Conservation (phyloP, 306 rosid species). For the Rubus parviflorus region DNA sequence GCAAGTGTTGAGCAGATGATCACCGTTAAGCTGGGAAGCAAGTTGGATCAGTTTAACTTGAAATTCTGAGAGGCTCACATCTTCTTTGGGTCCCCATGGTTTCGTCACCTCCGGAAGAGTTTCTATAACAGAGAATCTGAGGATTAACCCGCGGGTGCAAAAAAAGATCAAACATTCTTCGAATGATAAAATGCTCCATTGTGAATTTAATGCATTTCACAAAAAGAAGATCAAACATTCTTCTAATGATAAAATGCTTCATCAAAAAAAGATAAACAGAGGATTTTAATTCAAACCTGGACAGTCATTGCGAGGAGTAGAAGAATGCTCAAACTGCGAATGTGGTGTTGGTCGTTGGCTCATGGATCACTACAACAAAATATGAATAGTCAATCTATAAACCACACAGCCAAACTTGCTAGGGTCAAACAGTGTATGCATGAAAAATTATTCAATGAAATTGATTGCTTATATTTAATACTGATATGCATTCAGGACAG, state of each 20-base stretch:
- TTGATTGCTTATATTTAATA: too few relatives aligned
- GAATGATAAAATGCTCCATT: neutral
- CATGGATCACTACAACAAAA: constrained; percentile 68
- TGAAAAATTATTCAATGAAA: too few relatives aligned
- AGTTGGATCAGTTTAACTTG: constrained; percentile 86
- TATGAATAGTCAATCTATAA: neutral
- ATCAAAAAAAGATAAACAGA: neutral
- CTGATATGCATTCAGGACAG: too few relatives aligned
- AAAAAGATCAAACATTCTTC: neutral
- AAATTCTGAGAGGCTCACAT: constrained; percentile 75
- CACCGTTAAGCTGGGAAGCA: constrained; percentile 94
- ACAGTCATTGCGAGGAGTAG: constrained; percentile 85
- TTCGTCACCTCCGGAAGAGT: constrained; percentile 67
- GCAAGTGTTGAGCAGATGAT: constrained; percentile 64
- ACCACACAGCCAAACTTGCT: too few relatives aligned
- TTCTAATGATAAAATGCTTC: neutral
- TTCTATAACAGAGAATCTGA: constrained; percentile 39
- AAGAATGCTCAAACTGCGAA: constrained; percentile 88
- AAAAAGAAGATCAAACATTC: neutral
- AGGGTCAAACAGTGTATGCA: too few relatives aligned
- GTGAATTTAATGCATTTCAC: too few relatives aligned
- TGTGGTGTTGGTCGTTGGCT: constrained; percentile 71
- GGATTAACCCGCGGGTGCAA: neutral
- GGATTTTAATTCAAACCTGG: constrained; percentile 63
- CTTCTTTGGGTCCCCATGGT: constrained; percentile 70